phyloP scores from a whole-genome alignment of 176 grass and related monocot species.

The Tillandsia fasciculata region DNA sequence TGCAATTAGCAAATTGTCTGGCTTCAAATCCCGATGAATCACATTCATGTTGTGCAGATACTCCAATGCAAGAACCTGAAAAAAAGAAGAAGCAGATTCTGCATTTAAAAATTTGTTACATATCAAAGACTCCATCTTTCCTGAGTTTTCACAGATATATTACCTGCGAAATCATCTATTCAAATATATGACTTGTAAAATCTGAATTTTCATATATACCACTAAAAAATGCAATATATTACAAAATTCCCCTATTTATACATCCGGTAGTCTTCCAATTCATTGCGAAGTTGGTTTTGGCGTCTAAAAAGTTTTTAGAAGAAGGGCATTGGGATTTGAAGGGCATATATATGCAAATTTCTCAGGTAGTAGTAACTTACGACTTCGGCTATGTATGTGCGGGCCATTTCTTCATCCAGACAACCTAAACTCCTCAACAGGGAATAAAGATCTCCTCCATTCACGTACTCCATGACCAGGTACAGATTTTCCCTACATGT shows the following conservation, averaged over 20 bases:
- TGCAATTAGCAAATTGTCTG: slow-evolving; percentile 82
- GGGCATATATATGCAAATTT: background rate
- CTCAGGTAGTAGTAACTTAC: slow-evolving; percentile 26
- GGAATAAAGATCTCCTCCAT: slow-evolving; percentile 91
- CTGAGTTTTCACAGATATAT: too few species aligned
- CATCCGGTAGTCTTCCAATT: too few species aligned
- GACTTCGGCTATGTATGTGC: slow-evolving; percentile 81
- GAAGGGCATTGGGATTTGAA: too few species aligned
- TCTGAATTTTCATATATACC: too few species aligned
- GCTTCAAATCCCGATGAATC: slow-evolving; percentile 91
- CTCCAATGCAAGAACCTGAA: slow-evolving; percentile 82
- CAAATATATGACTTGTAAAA: too few species aligned
- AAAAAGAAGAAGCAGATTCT: slow-evolving; percentile 3
- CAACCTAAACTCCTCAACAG: slow-evolving; percentile 80
- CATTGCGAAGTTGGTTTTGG: too few species aligned
- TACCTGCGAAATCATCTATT: too few species aligned
- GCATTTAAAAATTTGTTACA: background rate
- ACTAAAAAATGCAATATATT: too few species aligned
- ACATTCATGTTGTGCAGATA: slow-evolving; percentile 93
- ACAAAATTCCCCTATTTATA: too few species aligned
- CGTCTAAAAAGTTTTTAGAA: too few species aligned
- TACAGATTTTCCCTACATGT: slow-evolving; percentile 99
- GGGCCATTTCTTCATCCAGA: slow-evolving; percentile 92
- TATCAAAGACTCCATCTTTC: background rate
- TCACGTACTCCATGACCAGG: slow-evolving; percentile 98